Conservation (phyloP, 2,329 filamentous ascomycete genomes). For the Verticillium longisporum region DNA sequence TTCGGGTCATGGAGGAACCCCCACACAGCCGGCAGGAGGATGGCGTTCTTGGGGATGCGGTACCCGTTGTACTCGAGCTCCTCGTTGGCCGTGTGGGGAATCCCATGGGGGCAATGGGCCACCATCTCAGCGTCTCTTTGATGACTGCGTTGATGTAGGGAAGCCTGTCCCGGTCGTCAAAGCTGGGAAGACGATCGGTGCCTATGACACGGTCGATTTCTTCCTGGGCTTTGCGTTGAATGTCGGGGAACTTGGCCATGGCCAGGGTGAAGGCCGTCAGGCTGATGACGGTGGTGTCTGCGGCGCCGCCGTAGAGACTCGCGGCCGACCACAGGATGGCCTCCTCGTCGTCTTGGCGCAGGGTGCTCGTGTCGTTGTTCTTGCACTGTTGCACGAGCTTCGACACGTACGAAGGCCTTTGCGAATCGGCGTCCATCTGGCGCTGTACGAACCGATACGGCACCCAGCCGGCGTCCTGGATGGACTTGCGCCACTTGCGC, state of each 20-base stretch:
- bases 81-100: constrained; percentile 29
- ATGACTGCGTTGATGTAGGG: constrained; percentile 22
- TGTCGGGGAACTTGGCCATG: constrained; percentile 15
- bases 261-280: constrained; percentile 14
- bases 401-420: constrained; percentile 19
- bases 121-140: constrained; percentile 23
- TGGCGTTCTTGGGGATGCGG: constrained; percentile 3
- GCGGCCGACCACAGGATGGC: constrained; percentile 17
- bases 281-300: constrained; percentile 20
- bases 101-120: constrained; percentile 23
- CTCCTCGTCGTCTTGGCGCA: constrained; percentile 13
- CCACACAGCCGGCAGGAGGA: constrained; percentile 16
- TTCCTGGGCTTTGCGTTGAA: constrained; percentile 15
- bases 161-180: constrained; percentile 18
- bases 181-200: constrained; percentile 16
- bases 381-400: constrained; percentile 14
- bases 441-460: constrained; percentile 22
- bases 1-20: constrained; percentile 57
- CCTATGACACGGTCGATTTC: constrained; percentile 21
- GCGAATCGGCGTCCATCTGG: constrained; percentile 15
- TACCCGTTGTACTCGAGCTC: constrained; percentile 5
- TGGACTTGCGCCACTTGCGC: constrained; percentile 15
- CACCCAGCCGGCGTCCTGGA: constrained; percentile 11
- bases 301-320: constrained; percentile 20
- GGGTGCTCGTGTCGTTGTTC: background rate